Evolutionary conservation across 179 eudicot genomes (phyloP).

Genomic region (Nepenthes alata): DNA sequence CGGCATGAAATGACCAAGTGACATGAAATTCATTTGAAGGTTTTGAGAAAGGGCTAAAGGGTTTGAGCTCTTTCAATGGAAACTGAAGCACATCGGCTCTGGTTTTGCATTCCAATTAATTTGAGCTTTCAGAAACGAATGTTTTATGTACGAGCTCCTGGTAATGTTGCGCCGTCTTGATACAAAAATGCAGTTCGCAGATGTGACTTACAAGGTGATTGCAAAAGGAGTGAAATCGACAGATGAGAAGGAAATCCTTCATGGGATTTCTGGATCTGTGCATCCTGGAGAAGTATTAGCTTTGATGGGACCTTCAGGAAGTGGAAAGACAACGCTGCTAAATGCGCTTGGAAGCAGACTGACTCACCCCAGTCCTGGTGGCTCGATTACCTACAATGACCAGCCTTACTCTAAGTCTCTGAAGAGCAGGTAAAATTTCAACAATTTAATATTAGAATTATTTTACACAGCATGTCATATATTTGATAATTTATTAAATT

Average conservation of each 20-base stretch:
- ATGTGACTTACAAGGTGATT: conserved; percentile 59
- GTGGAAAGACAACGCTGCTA: conserved; percentile 74
- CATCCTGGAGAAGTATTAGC: conserved; percentile 82
- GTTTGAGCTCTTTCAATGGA: no score
- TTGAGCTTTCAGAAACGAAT: no score
- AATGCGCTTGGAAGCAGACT: conserved; percentile 72
- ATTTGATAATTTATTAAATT: no score
- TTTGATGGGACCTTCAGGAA: conserved; percentile 86
- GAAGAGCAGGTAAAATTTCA: conserved; percentile 46
- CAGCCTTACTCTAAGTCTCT: conserved; percentile 64
- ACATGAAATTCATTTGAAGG: no score
- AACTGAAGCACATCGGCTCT: no score
- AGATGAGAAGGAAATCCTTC: conserved; percentile 51
- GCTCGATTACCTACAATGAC: conserved; percentile 67
- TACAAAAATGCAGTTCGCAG: conserved; percentile 47
- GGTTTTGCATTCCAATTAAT: no score
- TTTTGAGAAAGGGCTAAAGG: no score
- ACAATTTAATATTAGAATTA: background rate
- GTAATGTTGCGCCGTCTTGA: background rate
- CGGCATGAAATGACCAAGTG: no score
- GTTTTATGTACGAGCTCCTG: no score
- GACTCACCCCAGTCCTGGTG: conserved; percentile 26
- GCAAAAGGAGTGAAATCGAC: conserved; percentile 47
- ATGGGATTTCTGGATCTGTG: conserved; percentile 67
- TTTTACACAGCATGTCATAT: no score